Percentiles rank a stretch among this genome's conserved stretches.
Conservation (phyloP, 2,329 filamentous ascomycete genomes). For the Fusarium coffeatum region DNA sequence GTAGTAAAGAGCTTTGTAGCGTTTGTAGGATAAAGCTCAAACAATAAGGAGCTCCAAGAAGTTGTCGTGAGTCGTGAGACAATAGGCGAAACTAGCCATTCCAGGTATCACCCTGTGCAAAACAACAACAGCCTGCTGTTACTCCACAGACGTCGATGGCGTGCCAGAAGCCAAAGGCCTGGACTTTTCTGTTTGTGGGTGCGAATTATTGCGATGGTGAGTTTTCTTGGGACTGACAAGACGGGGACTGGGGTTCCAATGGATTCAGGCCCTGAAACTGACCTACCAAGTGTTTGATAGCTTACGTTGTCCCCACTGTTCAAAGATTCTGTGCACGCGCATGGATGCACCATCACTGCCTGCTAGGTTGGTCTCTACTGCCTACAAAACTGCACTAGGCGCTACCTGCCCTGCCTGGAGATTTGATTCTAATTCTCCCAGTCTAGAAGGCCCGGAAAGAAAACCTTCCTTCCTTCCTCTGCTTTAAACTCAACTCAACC, state of each 20-base stretch:
- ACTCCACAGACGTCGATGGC: slow-evolving; percentile 32
- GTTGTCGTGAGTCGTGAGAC: slow-evolving; percentile 3
- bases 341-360: slow-evolving; percentile 8
- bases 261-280: slow-evolving; percentile 23
- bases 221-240: slow-evolving; percentile 4
- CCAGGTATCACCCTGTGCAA: slow-evolving; percentile 16
- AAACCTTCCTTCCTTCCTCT: slow-evolving; percentile 39
- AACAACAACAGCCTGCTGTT: slow-evolving; percentile 5
- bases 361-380: not conserved
- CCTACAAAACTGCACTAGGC: slow-evolving; percentile 2
- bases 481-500: slow-evolving; percentile 15
- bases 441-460: slow-evolving; percentile 35
- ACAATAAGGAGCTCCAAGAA: not conserved
- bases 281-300: slow-evolving; percentile 35
- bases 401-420: slow-evolving; percentile 33
- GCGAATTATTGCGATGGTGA: slow-evolving; percentile 20
- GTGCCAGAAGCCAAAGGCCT: slow-evolving; percentile 31
- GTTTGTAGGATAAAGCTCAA: not conserved
- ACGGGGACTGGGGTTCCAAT: slow-evolving; percentile 25
- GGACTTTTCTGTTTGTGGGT: slow-evolving; percentile 37
- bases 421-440: slow-evolving; percentile 27
- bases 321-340: slow-evolving; percentile 32
- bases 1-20: not conserved
- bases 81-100: slow-evolving; percentile 4
- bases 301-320: slow-evolving; percentile 25